Base-by-base conservation (phyloP, 2,329 filamentous ascomycete genomes). In the Calonectria pteridis region DNA sequence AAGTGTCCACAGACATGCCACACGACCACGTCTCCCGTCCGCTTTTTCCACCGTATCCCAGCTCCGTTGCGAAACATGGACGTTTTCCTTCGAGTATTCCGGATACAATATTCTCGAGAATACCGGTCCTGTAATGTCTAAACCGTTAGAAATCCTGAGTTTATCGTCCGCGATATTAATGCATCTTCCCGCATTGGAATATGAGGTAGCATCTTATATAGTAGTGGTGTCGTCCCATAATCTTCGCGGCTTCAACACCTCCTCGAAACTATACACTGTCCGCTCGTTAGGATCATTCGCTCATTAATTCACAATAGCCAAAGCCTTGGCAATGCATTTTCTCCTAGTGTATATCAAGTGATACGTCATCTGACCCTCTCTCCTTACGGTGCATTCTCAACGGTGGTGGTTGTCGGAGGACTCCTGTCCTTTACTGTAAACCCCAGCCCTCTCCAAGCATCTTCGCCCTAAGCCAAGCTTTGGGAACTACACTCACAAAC, bases 381-480 rank as follows among this genome's bases (percentile, higher is more conserved):
- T 59, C 31, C 58, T n/a, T 37, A n/a, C 31, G 43, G 64, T 55
- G 71, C 77, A 76, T 77, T 79, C 77, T 76, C 69, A 31, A 62
- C 62, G 67, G 75, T 71, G 74, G 69, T 67, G 64, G 69, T 67
- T 59, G 64, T 67, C 62, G 40, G 69, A 72, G 74, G 69, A 50
- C 71, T 76, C 66, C 33, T 67, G 62, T 76, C 73, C 37, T 40
- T 50, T 40, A 35, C 31, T 46, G 53, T 69, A 23, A 64, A 62
- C 74, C 66, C 71, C 72, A 78, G 77, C 77, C 77, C 59, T 74
- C 28, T 74, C 69, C 75, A 65, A 76, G 74, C 67, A 79, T 78
- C 67, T 75, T 63, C 69, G 69, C 66, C 72, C 77, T 64, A 71
- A 43, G 62, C 50, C 73, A 74, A 75, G 58, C 65, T 53, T 70